Conservation (phyloP, 768 basidiomycete species). For the Suillus subalutaceus region DNA sequence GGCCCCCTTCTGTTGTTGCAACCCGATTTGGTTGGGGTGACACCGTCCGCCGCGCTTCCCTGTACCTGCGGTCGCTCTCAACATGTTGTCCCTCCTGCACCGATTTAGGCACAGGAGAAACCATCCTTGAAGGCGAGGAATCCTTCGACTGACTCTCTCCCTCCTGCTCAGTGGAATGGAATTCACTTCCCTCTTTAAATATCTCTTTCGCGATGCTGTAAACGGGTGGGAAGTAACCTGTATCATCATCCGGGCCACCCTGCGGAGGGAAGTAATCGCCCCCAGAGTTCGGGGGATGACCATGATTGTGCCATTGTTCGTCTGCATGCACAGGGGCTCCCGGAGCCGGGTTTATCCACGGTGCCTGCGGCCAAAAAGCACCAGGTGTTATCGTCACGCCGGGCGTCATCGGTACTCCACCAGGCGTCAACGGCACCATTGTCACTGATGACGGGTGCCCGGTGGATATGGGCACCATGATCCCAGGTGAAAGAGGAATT, state of each 20-base stretch:
- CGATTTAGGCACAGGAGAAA: background rate
- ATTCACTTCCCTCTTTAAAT: slow-evolving; percentile 28
- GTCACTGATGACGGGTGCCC: slow-evolving; percentile 25
- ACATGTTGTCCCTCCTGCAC: background rate
- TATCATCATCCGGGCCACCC: slow-evolving; percentile 23
- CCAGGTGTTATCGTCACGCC: slow-evolving; percentile 74
- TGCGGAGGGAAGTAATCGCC: slow-evolving; percentile 47
- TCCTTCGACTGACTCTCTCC: background rate
- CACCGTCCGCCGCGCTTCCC: background rate
- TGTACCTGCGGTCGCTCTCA: background rate
- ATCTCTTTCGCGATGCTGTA: slow-evolving; percentile 40
- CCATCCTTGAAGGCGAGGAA: slow-evolving; percentile 4
- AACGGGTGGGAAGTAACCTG: slow-evolving; percentile 48
- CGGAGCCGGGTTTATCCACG: slow-evolving; percentile 60
- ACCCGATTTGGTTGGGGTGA: background rate
- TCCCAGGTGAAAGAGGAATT: slow-evolving; percentile 34
- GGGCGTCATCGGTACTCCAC: slow-evolving; percentile 44
- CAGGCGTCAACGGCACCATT: slow-evolving; percentile 26
- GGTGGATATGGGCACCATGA: slow-evolving; percentile 30
- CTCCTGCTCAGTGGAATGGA: slow-evolving; percentile 6
- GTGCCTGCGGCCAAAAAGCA: slow-evolving; percentile 67
- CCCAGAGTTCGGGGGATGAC: slow-evolving; percentile 9
- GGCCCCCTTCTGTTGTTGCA: background rate
- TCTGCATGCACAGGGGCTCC: slow-evolving; percentile 56
- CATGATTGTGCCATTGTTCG: slow-evolving; percentile 16